These are phyloP conservation scores for Hawksworthiomyces lignivorus DNA, from an alignment of 2,329 filamentous ascomycete species.

Conservation along the genomic window DNA sequence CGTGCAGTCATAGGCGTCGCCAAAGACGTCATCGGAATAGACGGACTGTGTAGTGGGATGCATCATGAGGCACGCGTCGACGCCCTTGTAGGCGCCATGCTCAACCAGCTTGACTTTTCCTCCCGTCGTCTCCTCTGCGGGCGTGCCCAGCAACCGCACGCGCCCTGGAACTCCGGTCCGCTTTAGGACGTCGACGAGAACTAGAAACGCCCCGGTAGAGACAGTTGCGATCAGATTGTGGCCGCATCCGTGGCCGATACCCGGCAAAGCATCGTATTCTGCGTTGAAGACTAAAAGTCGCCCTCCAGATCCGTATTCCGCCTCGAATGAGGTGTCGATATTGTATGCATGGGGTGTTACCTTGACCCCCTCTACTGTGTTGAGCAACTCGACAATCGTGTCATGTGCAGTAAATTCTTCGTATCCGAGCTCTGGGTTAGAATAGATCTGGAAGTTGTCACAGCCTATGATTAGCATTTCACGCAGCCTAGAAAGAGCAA, in stretches of 20 bases:
- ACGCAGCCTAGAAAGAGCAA: no score
- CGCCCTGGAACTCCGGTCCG: conserved; percentile 17
- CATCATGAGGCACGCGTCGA: conserved; percentile 31
- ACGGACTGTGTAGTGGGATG: conserved; percentile 21
- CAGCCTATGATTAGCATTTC: no score
- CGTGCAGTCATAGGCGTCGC: conserved; percentile 11
- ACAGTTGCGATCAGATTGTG: conserved; percentile 34
- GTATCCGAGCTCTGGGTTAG: conserved; percentile 41
- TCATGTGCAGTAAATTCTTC: conserved; percentile 43
- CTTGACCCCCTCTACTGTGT: conserved; percentile 29
- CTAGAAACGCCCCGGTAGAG: conserved; percentile 29
- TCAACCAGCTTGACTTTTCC: conserved; percentile 37
- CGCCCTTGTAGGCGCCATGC: conserved; percentile 31
- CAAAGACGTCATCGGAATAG: conserved; percentile 6
- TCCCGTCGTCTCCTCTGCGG: conserved; percentile 33
- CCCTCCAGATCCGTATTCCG: conserved; percentile 12
- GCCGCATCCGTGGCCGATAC: conserved; percentile 32
- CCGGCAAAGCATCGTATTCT: conserved; percentile 22
- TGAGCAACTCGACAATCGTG: conserved; percentile 35
- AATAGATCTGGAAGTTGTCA: conserved; percentile 25
- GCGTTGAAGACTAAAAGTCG: conserved; percentile 15
- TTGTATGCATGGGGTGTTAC: conserved; percentile 42
- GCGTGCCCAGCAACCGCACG: conserved; percentile 29
- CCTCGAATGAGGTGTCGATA: conserved; percentile 42
- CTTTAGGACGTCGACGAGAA: conserved; percentile 17